These are phyloP conservation scores for Inga leiocalycina DNA, from an alignment of 306 rosid genomes.

Conservation along the genomic window DNA sequence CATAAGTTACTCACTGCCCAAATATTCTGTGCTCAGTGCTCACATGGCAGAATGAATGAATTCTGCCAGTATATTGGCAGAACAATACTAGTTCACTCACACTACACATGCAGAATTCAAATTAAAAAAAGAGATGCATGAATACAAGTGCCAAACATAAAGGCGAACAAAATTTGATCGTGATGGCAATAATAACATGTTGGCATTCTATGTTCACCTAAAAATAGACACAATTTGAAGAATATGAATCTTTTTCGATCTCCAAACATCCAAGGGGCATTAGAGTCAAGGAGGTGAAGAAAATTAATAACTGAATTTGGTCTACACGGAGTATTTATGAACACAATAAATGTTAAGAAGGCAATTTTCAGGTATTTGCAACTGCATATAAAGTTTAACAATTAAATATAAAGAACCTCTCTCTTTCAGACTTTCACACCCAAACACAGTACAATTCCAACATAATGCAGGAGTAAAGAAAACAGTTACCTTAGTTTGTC, in stretches of 20 bases:
- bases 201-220: not conserved
- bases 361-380: not conserved
- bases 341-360: not conserved
- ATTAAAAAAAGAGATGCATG: not conserved
- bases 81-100: not conserved
- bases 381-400: not conserved
- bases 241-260: not conserved
- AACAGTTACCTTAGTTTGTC: conserved; percentile 82
- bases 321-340: not conserved
- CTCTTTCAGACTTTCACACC: not conserved
- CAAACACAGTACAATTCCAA: not conserved
- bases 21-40: not conserved
- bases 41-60: not conserved
- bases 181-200: not conserved
- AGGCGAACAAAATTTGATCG: not conserved
- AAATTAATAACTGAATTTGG: not conserved
- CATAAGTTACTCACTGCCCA: not conserved
- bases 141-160: not conserved
- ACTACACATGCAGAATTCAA: not conserved
- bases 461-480: not conserved
- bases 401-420: not conserved
- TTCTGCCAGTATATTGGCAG: not conserved
- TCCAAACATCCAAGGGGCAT: not conserved
- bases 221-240: not conserved
- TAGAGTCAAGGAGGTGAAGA: not conserved